Evolutionary conservation across 805 yeast species (phyloP).

Genomic region (Ogataea zsoltii): DNA sequence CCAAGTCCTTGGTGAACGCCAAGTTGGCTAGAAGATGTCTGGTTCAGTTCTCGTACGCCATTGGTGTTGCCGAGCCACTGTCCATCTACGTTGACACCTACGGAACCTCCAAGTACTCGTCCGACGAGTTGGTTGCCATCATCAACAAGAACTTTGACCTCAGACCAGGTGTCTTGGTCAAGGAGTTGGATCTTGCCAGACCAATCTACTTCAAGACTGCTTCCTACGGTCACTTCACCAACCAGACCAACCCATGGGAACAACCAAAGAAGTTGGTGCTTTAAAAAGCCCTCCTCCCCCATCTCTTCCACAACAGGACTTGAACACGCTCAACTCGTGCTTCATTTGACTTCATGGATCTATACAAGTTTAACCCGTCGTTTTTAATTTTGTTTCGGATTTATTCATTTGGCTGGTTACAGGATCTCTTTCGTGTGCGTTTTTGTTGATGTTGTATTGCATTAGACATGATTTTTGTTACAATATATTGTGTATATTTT

Average conservation of each 20-base stretch:
- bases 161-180: slow-evolving; percentile 99
- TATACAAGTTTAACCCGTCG: slow-evolving; percentile 7
- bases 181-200: slow-evolving; percentile 94
- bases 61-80: slow-evolving; percentile 99
- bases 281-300: no score
- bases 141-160: slow-evolving; percentile 94
- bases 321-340: slow-evolving; percentile 35
- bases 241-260: slow-evolving; percentile 99
- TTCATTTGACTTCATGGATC: slow-evolving; percentile 8
- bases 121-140: slow-evolving; percentile 87
- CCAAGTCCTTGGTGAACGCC: slow-evolving; percentile 94
- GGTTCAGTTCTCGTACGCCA: slow-evolving; percentile 98
- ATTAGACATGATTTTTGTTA: slow-evolving; percentile 15
- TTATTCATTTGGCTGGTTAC: slow-evolving; percentile 6
- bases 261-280: slow-evolving; percentile 79
- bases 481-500: slow-evolving; percentile 22
- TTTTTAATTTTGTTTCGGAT: slow-evolving; percentile 3
- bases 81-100: slow-evolving; percentile 96
- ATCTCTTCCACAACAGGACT: not conserved
- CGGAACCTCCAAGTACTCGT: slow-evolving; percentile 91
- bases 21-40: slow-evolving; percentile 95
- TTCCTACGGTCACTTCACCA: slow-evolving; percentile 98
- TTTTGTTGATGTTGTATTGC: slow-evolving; percentile 15
- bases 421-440: slow-evolving; percentile 3
- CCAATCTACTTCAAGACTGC: slow-evolving; percentile 99